Conservation (phyloP, 148 eudicot species). For the Beta vulgaris region DNA sequence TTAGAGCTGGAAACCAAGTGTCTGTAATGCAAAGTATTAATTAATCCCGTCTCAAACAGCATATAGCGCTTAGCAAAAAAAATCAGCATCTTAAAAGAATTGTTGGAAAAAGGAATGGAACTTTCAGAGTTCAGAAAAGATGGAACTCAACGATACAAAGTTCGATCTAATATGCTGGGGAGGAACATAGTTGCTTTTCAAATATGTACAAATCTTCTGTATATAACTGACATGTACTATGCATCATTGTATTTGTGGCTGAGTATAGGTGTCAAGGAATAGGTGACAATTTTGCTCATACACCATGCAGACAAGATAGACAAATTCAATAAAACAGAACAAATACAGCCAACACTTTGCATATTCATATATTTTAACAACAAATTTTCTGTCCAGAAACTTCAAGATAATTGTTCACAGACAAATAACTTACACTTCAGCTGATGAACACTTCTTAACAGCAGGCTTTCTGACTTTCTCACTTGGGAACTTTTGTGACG, state of each 20-base stretch:
- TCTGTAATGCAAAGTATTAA: not conserved
- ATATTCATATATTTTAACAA: not conserved
- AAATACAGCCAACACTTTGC: not conserved
- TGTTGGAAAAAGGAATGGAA: not conserved
- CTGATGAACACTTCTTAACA: constrained; percentile 29
- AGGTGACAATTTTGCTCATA: not conserved
- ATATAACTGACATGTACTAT: not conserved
- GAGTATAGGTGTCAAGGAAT: not conserved
- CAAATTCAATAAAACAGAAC: not conserved
- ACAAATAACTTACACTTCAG: constrained; percentile 40
- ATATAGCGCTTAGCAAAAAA: not conserved
- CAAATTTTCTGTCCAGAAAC: not conserved
- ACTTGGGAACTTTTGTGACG: constrained; percentile 61
- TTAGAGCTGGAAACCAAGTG: constrained; percentile 8
- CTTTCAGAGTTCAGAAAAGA: not conserved
- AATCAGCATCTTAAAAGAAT: not conserved
- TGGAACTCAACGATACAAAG: not conserved
- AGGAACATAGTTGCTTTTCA: too few relatives aligned
- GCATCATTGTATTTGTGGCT: not conserved
- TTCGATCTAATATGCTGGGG: too few relatives aligned
- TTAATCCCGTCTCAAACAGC: not conserved
- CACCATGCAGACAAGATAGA: not conserved
- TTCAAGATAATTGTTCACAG: not conserved
- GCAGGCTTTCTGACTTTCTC: constrained; percentile 53
- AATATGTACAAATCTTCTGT: not conserved